phyloP scores from a whole-genome alignment of 2,329 filamentous ascomycete genomes.

The Epichloe glyceriae region DNA sequence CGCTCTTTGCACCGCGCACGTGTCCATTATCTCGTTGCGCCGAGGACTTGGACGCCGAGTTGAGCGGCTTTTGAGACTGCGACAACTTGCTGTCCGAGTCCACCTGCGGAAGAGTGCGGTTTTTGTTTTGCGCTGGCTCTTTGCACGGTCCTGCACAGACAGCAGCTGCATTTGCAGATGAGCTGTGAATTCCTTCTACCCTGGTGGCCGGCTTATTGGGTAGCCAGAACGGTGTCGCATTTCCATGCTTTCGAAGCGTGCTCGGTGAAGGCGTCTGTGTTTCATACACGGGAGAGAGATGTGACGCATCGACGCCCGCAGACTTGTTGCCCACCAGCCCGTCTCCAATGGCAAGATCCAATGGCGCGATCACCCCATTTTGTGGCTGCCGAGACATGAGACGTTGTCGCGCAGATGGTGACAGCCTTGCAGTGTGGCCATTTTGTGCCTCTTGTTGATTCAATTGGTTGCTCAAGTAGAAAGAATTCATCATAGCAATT shows the following conservation, averaged over 20 bases:
- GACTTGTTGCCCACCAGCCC: constrained; percentile 23
- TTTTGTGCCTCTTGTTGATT: constrained; percentile 19
- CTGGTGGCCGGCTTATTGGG: constrained; percentile 12
- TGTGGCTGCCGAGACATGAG: constrained; percentile 29
- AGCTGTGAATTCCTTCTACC: neutral
- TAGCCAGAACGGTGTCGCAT: constrained; percentile 12
- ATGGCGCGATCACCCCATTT: constrained; percentile 37
- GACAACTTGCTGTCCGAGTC: constrained; percentile 12
- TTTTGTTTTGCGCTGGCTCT: neutral
- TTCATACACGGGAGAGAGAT: constrained; percentile 64
- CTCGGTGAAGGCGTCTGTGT: constrained; percentile 58
- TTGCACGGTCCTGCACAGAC: neutral
- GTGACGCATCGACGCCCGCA: constrained; percentile 28
- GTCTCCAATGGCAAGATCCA: constrained; percentile 41
- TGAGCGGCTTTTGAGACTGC: constrained; percentile 11
- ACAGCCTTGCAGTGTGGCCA: constrained; percentile 17
- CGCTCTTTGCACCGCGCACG: constrained; percentile 39
- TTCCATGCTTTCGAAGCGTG: constrained; percentile 34
- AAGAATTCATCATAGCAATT: constrained; percentile 26
- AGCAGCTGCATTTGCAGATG: neutral
- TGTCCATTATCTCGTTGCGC: constrained; percentile 39
- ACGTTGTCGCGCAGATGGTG: constrained; percentile 24
- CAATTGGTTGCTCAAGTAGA: constrained; percentile 15
- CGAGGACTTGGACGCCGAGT: constrained; percentile 21
- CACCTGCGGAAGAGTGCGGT: neutral